Evolutionary conservation across 495 filamentous ascomycete species (phyloP), one percentile per base, ranked within the genome.

Genomic region (Copromyces sp.): DNA sequence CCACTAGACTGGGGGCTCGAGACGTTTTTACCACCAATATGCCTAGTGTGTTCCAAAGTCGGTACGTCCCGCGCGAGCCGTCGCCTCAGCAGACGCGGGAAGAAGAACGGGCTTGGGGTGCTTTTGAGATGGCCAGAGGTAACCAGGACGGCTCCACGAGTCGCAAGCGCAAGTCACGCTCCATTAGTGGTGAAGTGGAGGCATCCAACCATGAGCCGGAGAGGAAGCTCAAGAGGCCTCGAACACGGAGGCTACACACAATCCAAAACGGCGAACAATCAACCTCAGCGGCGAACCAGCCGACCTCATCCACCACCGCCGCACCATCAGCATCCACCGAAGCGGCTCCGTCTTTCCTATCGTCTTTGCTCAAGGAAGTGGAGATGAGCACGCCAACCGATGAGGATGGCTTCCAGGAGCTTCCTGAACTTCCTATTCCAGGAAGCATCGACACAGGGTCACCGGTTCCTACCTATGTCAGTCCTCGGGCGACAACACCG

Each of bases 21-120:
- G 88, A 88, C 65, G 86, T 89, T 24, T 94, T 97, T 73, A 84
- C 88, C 38, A 89, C 88, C 70, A 90, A 89, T 69, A 79, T 86
- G 7, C 79, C 83, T 9, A 76, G 75, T n/a, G 53, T 61, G 24
- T 61, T 61, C 24, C 53, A 61, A 61, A 61, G 53, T 35, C 53
- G 53, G 7, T 71, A 74, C 59, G 42, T 83, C 41, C 78, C 75
- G 32, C 73, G 38, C 20, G 75, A 77, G 5, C 75, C 74, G 79
- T 88, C 86, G 1, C 86, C 88, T 41, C 87, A 87, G 12, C 91
- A 94, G 80, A 90, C 91, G 0, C 83, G 89, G 12, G 93, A 97
- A 71, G 94, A 96, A 77, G 86, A 90, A 74, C 86, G 88, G 39
- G 94, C 94, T 12, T 98, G 94, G 94, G 93, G 94, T 70, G 93